Conservation (phyloP, 2,329 filamentous ascomycete species). For the Aspergillus texensis region DNA sequence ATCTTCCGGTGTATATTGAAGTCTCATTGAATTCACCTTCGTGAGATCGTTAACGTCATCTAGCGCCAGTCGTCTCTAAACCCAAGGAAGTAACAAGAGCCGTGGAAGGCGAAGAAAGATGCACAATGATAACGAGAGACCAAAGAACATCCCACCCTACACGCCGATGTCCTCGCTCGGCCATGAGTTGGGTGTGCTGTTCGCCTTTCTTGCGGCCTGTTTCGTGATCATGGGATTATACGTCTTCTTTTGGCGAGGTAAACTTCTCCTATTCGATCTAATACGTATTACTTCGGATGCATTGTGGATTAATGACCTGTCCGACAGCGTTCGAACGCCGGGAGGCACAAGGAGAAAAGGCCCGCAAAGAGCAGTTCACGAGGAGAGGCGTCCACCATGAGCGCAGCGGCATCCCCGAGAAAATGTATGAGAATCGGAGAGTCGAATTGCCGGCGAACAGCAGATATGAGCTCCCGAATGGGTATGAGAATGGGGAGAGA, state of each 20-base stretch:
- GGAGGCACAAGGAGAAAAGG: slow-evolving; percentile 28
- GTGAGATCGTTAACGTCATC: background rate
- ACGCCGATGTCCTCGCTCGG: slow-evolving; percentile 34
- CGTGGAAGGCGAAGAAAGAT: background rate
- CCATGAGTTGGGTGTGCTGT: slow-evolving; percentile 43
- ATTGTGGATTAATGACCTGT: background rate
- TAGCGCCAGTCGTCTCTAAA: background rate
- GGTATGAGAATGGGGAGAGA: background rate
- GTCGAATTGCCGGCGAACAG: slow-evolving; percentile 21
- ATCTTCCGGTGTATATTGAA: background rate
- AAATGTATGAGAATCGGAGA: slow-evolving; percentile 24
- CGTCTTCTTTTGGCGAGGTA: slow-evolving; percentile 39
- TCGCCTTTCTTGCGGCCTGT: slow-evolving; percentile 40
- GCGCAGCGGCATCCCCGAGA: slow-evolving; percentile 28
- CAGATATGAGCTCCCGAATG: slow-evolving; percentile 7
- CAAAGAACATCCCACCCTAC: slow-evolving; percentile 27
- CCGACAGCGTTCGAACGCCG: slow-evolving; percentile 30
- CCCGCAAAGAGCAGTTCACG: slow-evolving; percentile 8
- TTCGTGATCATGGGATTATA: slow-evolving; percentile 39
- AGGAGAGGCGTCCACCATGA: slow-evolving; percentile 25
- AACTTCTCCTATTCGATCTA: slow-evolving; percentile 4
- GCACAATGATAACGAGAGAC: background rate
- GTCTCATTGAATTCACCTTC: background rate
- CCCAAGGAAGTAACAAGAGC: background rate
- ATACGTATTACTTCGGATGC: background rate